These are phyloP conservation scores for Fereydounia khargensis DNA, from an alignment of 1,284 basidiomycete species.

Conservation along the genomic window DNA sequence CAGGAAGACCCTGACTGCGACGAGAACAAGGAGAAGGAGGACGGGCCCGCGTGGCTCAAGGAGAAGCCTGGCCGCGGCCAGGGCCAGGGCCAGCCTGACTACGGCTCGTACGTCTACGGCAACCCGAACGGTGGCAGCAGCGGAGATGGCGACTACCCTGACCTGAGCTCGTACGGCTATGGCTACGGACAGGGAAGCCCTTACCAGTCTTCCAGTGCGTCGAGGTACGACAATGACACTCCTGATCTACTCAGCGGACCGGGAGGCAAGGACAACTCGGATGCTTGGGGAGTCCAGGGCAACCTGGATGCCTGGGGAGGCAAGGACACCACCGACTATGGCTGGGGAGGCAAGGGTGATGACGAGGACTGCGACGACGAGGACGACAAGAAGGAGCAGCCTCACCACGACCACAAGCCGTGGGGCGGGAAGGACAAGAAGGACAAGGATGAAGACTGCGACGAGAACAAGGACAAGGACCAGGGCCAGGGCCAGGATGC, in stretches of 20 bases:
- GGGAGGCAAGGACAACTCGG: constrained; percentile 2
- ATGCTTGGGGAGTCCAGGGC: not conserved
- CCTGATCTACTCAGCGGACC: not conserved
- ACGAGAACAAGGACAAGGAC: not conserved
- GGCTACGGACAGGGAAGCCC: not conserved
- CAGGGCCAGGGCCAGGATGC: not conserved
- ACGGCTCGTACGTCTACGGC: no score
- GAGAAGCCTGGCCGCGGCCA: no score
- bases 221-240: constrained; percentile 6
- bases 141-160: no score
- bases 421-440: not conserved
- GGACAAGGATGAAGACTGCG: not conserved
- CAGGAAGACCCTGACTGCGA: no score
- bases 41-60: no score
- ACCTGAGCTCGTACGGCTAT: not conserved
- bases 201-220: not conserved
- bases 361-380: not conserved
- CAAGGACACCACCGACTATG: not conserved
- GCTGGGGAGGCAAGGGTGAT: not conserved
- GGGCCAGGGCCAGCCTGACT: no score
- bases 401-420: not conserved
- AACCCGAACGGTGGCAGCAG: no score
- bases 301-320: constrained; percentile 3
- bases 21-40: no score
- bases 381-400: not conserved